Conservation (phyloP, 1,139 yeast species). For the Geotrichum restrictum region DNA sequence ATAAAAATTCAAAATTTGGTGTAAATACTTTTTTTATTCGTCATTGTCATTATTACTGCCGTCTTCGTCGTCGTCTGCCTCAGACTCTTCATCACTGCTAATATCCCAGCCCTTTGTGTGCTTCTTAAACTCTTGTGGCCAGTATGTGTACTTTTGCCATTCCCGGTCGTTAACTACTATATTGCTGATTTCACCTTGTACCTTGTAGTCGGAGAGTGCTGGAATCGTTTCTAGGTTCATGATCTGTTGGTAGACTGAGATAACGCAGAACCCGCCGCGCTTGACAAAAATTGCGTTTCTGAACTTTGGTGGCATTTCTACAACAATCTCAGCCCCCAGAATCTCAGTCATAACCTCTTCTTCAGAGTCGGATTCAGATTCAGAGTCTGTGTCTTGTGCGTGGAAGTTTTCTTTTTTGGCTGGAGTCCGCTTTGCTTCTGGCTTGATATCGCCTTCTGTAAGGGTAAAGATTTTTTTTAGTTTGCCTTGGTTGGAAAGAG, state of each 20-base stretch:
- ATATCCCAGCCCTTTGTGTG: slow-evolving; percentile 27
- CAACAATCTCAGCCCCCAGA: slow-evolving; percentile 22
- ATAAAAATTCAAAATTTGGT: not conserved
- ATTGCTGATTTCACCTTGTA: slow-evolving; percentile 39
- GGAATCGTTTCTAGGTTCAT: not conserved
- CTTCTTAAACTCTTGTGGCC: slow-evolving; percentile 38
- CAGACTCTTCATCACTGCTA: slow-evolving; percentile 29
- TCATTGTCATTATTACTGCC: no score
- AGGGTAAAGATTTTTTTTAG: slow-evolving; percentile 21
- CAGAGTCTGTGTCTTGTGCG: slow-evolving; percentile 23
- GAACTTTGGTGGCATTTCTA: slow-evolving; percentile 39
- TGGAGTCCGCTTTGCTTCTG: not conserved
- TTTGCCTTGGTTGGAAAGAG: slow-evolving; percentile 26
- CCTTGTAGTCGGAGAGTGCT: slow-evolving; percentile 14
- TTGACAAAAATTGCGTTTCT: slow-evolving; percentile 40
- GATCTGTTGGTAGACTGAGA: slow-evolving; percentile 30
- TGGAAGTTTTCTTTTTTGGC: slow-evolving; percentile 9
- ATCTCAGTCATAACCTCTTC: not conserved
- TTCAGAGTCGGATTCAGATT: slow-evolving; percentile 6
- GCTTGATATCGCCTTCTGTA: slow-evolving; percentile 21
- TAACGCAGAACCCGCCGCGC: slow-evolving; percentile 40
- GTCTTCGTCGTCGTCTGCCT: slow-evolving; percentile 16
- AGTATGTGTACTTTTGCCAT: slow-evolving; percentile 39
- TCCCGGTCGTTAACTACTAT: slow-evolving; percentile 37
- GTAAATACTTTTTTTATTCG: no score